A percentile compares a stretch with the other conserved stretches of the same genome.
phyloP scores from a whole-genome alignment of 352 stramenopile genomes.

The Globisporangium irregulare region DNA sequence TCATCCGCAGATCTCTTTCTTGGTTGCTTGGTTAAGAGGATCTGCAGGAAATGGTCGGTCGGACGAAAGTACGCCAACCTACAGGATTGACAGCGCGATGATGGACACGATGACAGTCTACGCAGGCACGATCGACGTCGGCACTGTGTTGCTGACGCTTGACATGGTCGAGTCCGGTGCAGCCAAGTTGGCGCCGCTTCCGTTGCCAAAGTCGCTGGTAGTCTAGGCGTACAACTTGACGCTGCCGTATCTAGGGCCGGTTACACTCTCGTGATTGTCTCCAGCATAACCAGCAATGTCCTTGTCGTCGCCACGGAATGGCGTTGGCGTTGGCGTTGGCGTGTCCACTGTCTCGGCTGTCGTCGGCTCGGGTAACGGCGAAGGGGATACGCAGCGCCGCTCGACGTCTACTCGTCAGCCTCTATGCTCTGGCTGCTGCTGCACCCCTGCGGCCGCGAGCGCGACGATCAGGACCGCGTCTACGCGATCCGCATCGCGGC shows the following conservation, averaged over 20 bases:
- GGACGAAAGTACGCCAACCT: neutral
- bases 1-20: neutral
- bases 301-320: neutral
- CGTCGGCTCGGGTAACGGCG: neutral
- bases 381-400: neutral
- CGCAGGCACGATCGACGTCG: neutral
- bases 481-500: constrained; percentile 3
- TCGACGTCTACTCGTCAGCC: neutral
- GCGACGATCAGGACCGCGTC: neutral
- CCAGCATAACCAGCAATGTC: neutral
- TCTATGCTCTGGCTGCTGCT: neutral
- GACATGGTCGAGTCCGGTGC: neutral
- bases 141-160: neutral
- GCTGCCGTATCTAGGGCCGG: neutral
- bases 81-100: constrained; percentile 3
- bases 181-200: neutral
- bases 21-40: neutral
- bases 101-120: constrained; percentile 7
- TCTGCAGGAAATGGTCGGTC: neutral
- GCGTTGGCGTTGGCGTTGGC: neutral
- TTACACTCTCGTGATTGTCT: neutral
- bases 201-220: neutral
- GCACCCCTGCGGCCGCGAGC: neutral
- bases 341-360: neutral
- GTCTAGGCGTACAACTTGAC: neutral